phyloP scores from a whole-genome alignment of 169 alveolate species.

The Plasmodium vivax region DNA sequence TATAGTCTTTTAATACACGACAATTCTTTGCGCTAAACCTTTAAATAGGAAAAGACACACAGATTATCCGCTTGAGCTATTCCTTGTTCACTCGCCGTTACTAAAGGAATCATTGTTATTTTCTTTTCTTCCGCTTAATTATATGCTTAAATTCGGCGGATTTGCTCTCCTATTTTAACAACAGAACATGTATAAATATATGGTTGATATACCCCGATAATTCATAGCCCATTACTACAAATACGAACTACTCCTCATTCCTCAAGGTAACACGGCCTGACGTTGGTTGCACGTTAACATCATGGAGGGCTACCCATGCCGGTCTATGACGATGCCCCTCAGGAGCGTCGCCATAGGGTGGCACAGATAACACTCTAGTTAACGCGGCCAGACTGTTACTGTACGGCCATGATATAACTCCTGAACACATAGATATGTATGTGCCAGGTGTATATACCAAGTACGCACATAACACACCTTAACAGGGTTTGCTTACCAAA shows the following conservation, averaged over 20 bases:
- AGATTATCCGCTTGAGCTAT: conserved; percentile 87
- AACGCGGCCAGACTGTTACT: background rate
- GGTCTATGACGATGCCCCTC: background rate
- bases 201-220: background rate
- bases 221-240: background rate
- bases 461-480: background rate
- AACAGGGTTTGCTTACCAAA: background rate
- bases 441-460: background rate
- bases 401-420: background rate
- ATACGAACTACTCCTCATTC: background rate
- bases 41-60: conserved; percentile 3
- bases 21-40: background rate
- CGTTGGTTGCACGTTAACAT: background rate
- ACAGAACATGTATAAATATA: background rate
- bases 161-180: conserved; percentile 80
- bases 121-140: conserved; percentile 93
- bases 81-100: conserved; percentile 94
- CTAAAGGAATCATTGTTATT: conserved; percentile 88
- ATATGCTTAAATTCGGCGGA: conserved; percentile 92
- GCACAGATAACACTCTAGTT: background rate
- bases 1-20: background rate
- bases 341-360: background rate
- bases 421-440: background rate
- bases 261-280: background rate
- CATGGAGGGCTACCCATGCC: background rate